Evolutionary conservation across 495 filamentous ascomycete genomes (phyloP).

Genomic region (Xylaria curta): DNA sequence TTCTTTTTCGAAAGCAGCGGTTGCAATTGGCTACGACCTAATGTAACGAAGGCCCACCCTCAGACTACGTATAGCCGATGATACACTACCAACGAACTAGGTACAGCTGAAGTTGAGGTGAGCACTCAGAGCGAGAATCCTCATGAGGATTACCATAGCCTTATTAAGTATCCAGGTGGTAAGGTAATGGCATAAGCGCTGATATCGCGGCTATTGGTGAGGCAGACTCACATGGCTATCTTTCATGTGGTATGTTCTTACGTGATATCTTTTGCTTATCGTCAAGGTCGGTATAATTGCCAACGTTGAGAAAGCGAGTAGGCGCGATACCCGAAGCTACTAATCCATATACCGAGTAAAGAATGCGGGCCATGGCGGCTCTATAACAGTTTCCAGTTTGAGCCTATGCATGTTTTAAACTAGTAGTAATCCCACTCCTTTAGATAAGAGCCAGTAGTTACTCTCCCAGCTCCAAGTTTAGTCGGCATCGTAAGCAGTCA

Average conservation of each 20-base stretch:
- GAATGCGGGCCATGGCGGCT: not conserved
- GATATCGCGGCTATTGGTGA: constrained; percentile 5
- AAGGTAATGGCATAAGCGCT: constrained; percentile 1
- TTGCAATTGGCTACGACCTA: constrained; percentile 9
- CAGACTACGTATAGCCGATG: not conserved
- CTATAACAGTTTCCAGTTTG: not conserved
- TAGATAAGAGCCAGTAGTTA: not conserved
- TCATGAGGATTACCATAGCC: not conserved
- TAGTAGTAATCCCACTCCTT: not conserved
- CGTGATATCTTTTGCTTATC: not conserved
- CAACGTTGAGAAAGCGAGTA: not conserved
- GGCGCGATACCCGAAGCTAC: constrained; percentile 1
- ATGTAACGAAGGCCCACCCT: constrained; percentile 1
- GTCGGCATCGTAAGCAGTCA: not conserved
- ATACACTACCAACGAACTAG: not conserved
- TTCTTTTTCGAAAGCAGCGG: not conserved
- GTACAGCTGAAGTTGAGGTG: constrained; percentile 4
- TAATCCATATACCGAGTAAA: not conserved
- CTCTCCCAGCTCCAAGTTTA: not conserved
- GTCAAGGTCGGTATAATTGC: not conserved
- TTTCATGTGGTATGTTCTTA: not conserved
- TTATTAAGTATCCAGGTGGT: not conserved
- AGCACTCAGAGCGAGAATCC: not conserved
- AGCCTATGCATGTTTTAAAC: not conserved
- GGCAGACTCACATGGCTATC: not conserved